phyloP scores from a whole-genome alignment of 2,329 filamentous ascomycete species.

The Dothidotthia symphoricarpi region DNA sequence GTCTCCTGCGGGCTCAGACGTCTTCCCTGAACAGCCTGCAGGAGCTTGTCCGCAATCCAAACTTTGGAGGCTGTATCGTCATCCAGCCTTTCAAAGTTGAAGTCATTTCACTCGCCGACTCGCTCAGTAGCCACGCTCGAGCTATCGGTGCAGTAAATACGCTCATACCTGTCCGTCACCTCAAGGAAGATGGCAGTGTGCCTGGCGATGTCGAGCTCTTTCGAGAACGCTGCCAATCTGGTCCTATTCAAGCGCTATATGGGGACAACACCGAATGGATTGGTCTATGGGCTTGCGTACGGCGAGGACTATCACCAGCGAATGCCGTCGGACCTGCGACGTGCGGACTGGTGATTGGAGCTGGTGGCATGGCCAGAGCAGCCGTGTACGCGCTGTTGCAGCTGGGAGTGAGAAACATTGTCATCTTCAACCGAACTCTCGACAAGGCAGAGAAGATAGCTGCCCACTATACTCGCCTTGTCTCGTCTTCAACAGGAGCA shows the following conservation, averaged over 20 bases:
- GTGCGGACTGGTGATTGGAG: conserved; percentile 56
- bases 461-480: conserved; percentile 64
- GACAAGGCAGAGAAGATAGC: conserved; percentile 67
- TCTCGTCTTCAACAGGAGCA: conserved; percentile 21
- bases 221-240: conserved; percentile 61
- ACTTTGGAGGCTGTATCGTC: conserved; percentile 71
- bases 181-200: conserved; percentile 57
- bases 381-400: conserved; percentile 77
- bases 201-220: conserved; percentile 55
- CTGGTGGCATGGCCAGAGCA: conserved; percentile 74
- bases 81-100: conserved; percentile 74
- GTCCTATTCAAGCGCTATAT: conserved; percentile 67
- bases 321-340: conserved; percentile 56
- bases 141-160: conserved; percentile 78
- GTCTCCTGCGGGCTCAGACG: conserved; percentile 64
- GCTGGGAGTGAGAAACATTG: conserved; percentile 72
- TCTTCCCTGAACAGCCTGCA: conserved; percentile 62
- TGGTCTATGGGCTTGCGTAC: conserved; percentile 70
- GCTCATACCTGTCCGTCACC: conserved; percentile 65
- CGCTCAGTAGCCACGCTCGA: conserved; percentile 68
- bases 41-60: conserved; percentile 61
- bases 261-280: conserved; percentile 84
- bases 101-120: conserved; percentile 63
- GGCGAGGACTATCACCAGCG: conserved; percentile 69
- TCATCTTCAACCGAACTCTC: conserved; percentile 69